Evolutionary conservation across 2,329 filamentous ascomycete species (phyloP).

Genomic region (Nemania sp.): DNA sequence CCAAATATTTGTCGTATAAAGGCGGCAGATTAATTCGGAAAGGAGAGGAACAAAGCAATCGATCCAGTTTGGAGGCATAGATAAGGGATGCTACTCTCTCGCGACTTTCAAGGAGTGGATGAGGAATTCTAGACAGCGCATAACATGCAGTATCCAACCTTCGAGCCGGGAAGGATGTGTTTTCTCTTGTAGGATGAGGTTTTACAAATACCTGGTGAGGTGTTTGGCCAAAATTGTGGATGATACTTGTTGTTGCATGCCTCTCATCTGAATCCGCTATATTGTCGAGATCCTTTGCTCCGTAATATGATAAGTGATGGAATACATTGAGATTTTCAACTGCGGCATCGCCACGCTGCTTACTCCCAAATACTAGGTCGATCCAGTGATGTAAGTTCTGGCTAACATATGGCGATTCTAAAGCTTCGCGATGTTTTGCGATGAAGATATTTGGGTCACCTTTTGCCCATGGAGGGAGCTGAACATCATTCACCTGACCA

Average conservation of each 20-base stretch:
- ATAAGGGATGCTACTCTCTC: conserved; percentile 84
- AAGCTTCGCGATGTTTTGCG: conserved; percentile 91
- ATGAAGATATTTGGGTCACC: conserved; percentile 97
- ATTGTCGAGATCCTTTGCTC: conserved; percentile 89
- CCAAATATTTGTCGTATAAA: conserved; percentile 87
- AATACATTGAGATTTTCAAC: conserved; percentile 95
- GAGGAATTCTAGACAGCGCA: conserved; percentile 80
- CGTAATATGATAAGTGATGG: conserved; percentile 94
- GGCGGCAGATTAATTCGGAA: conserved; percentile 90
- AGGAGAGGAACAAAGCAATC: conserved; percentile 83
- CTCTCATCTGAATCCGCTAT: conserved; percentile 91
- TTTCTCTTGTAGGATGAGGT: conserved; percentile 81
- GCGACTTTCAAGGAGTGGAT: conserved; percentile 79
- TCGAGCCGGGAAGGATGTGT: conserved; percentile 71
- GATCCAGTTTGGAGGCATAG: conserved; percentile 83
- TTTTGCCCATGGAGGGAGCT: conserved; percentile 96
- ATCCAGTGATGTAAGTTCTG: conserved; percentile 94
- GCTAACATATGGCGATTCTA: conserved; percentile 94
- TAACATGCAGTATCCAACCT: conserved; percentile 83
- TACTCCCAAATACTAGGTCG: conserved; percentile 92
- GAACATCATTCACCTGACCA: conserved; percentile 84
- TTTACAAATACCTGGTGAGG: conserved; percentile 93
- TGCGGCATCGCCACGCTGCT: conserved; percentile 92
- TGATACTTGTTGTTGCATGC: conserved; percentile 90
- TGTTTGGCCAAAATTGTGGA: conserved; percentile 98